Evolutionary conservation across 352 stramenopile genomes (phyloP), one percentile per base, ranked within the genome.

Genomic region (Pythium periplocum): DNA sequence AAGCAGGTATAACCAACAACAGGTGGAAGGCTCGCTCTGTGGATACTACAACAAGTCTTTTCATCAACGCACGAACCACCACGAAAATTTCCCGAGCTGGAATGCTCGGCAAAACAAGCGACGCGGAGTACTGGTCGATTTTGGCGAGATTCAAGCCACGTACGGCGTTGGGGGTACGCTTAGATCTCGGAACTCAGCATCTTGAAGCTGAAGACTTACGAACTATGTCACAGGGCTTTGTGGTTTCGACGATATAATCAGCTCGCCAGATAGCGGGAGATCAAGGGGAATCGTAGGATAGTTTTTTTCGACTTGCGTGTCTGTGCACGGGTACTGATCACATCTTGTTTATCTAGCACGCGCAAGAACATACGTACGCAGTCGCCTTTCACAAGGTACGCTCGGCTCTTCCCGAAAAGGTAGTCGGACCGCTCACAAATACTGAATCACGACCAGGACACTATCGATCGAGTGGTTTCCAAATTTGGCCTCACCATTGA

Each of bases 11-110:
- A 6, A 45, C 8, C 8, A 35, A n/a, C 7, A 6, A 32, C 17
- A 90, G 78, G 56, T 90, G 36, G 72, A 90, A 58, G 78, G 76
- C 2, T 87, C 76, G 12, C 54, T 90, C 6, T 90, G 78, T 43
- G 78, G 78, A 4, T 87, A 87, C 53, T 68, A 78, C 33, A 90
- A 80, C 62, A 83, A 86, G 46, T 38, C 55, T 2, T 90, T 87
- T 57, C 67, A 57, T 6, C 69, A 86, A 44, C 72, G 78, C 1
- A 40, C 48, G 11, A 72, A 70, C 45, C 32, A 10, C 12, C 34
- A 48, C 4, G 70, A 85, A 33, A 62, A 51, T 31, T 88, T 84
- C 51, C 56, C 68, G 2, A 55, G 37, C 30, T 86, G 75, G 75
- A 86, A 88, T 26, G 64, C 59, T 2, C 62, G 62, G 6, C 76